Percentiles rank a stretch among this genome's conserved stretches.
Evolutionary conservation across 306 rosid genomes (phyloP).

Genomic region (Vicia sativa): DNA sequence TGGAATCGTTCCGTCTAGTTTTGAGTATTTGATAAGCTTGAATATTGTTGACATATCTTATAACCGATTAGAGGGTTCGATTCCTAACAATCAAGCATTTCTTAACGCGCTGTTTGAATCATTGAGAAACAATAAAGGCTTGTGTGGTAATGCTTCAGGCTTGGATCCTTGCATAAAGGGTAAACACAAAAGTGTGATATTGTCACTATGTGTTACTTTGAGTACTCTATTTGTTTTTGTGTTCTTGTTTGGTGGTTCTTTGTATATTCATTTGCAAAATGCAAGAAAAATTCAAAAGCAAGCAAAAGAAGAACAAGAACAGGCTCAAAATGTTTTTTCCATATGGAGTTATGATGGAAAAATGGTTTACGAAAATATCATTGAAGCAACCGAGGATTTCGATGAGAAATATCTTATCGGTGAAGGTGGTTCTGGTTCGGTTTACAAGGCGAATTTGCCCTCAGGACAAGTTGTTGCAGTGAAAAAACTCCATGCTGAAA

Average conservation of each 20-base stretch:
- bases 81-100: constrained; percentile 36
- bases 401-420: constrained; percentile 37
- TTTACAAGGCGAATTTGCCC: constrained; percentile 38
- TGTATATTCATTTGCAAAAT: constrained; percentile 9
- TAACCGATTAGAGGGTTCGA: constrained; percentile 38
- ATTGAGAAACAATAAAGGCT: constrained; percentile 22
- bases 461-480: constrained; percentile 40
- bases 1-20: constrained; percentile 42
- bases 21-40: constrained; percentile 45
- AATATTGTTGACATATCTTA: constrained; percentile 45
- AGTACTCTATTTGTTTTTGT: constrained; percentile 4
- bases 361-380: constrained; percentile 27
- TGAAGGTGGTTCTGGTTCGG: constrained; percentile 35
- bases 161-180: constrained; percentile 19
- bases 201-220: background rate
- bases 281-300: background rate
- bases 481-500: constrained; percentile 34
- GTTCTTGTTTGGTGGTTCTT: background rate
- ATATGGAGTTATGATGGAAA: constrained; percentile 36
- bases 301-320: constrained; percentile 11
- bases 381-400: constrained; percentile 44
- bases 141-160: constrained; percentile 29
- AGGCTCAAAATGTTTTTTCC: constrained; percentile 18
- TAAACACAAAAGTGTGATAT: background rate
- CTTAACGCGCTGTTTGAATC: constrained; percentile 27